These are phyloP conservation scores for Paraphaeosphaeria minitans DNA, from an alignment of 2,329 filamentous ascomycete species.

Conservation along the genomic window DNA sequence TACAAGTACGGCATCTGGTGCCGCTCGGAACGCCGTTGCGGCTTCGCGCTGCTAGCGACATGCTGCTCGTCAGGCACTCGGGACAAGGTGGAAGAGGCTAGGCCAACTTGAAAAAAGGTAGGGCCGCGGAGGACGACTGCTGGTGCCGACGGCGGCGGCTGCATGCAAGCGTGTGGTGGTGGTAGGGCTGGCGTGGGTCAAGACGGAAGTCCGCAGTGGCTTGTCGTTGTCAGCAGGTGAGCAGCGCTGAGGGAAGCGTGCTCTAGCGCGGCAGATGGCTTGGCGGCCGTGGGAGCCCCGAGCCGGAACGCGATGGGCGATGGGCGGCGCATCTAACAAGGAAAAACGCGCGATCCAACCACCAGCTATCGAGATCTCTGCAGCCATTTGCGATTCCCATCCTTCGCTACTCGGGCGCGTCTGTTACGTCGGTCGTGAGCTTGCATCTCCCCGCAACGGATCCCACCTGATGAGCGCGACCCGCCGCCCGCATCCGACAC, in stretches of 20 bases:
- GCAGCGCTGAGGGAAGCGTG: neutral
- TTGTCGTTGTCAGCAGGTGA: neutral
- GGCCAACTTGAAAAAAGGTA: neutral
- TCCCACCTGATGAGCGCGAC: neutral
- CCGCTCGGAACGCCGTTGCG: conserved; percentile 21
- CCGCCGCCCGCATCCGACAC: conserved; percentile 3
- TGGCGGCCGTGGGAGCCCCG: neutral
- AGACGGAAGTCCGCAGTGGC: neutral
- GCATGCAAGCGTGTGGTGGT: neutral
- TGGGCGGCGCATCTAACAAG: neutral
- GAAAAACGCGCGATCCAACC: conserved; percentile 11
- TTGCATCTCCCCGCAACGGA: conserved; percentile 14
- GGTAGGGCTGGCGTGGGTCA: conserved; percentile 6
- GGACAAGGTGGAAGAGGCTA: conserved; percentile 13
- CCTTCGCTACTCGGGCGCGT: neutral
- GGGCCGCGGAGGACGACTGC: conserved; percentile 16
- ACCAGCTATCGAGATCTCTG: conserved; percentile 1
- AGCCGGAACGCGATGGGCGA: neutral
- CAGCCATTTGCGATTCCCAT: neutral
- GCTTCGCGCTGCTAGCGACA: neutral
- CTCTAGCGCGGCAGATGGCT: neutral
- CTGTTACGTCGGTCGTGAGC: conserved; percentile 6
- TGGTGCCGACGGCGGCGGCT: neutral
- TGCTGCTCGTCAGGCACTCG: conserved; percentile 8
- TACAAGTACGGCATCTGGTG: neutral